Conservation (phyloP, 2,329 filamentous ascomycete genomes). For the Ophiocordyceps camponoti-rufipedis region DNA sequence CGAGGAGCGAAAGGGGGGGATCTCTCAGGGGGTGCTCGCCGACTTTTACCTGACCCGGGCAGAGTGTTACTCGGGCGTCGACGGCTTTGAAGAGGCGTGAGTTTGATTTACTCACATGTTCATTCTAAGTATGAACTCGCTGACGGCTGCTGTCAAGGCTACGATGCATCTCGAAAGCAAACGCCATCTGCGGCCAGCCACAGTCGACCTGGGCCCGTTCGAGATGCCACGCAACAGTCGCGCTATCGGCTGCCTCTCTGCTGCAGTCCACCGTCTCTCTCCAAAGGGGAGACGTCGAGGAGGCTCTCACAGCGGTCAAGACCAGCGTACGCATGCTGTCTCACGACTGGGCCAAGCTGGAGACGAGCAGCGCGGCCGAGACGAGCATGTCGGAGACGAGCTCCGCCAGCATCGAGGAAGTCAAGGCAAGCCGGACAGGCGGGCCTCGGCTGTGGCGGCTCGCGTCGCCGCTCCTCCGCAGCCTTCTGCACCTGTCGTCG, state of each 20-base stretch:
- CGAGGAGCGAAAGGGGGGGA: slow-evolving; percentile 13
- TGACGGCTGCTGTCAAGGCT: slow-evolving; percentile 6
- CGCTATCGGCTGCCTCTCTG: slow-evolving; percentile 19
- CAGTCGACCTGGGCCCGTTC: slow-evolving; percentile 15
- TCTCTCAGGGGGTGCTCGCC: slow-evolving; percentile 21
- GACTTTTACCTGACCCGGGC: slow-evolving; percentile 52
- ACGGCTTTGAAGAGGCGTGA: slow-evolving; percentile 43
- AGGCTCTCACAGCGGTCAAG: slow-evolving; percentile 38
- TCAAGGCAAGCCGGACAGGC: slow-evolving; percentile 8
- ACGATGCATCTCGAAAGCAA: slow-evolving; percentile 19
- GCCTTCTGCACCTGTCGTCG: slow-evolving; percentile 54
- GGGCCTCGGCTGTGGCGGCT: slow-evolving; percentile 61
- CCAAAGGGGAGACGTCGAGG: slow-evolving; percentile 39
- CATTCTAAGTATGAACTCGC: not conserved
- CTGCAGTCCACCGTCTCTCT: slow-evolving; percentile 48
- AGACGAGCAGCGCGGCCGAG: slow-evolving; percentile 12
- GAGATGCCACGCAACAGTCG: slow-evolving; percentile 14
- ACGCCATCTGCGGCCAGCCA: slow-evolving; percentile 14
- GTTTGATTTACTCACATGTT: slow-evolving; percentile 3
- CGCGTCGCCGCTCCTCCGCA: slow-evolving; percentile 53
- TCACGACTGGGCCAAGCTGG: slow-evolving; percentile 35
- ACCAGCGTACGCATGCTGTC: slow-evolving; percentile 37
- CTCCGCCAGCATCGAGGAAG: slow-evolving; percentile 8
- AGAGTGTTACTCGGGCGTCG: slow-evolving; percentile 54
- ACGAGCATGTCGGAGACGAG: slow-evolving; percentile 12